Evolutionary conservation across 257 asterid genomes (phyloP).

Genomic region (Solanum boliviense): DNA sequence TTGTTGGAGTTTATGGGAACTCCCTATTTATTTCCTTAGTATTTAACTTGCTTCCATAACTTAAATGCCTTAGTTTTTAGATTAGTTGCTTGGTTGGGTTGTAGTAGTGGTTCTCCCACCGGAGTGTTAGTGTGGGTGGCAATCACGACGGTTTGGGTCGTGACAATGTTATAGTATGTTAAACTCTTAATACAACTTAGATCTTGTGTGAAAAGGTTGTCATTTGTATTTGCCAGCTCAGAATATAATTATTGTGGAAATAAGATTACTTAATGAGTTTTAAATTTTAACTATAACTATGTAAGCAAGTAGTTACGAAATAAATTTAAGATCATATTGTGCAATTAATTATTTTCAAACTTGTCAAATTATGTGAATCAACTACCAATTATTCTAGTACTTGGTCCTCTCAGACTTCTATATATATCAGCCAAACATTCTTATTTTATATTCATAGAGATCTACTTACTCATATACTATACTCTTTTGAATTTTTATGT

Average conservation of each 20-base stretch:
- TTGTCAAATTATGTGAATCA: neutral
- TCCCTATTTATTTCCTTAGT: no score
- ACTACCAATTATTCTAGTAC: neutral
- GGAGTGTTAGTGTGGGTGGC: no score
- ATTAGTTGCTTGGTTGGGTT: no score
- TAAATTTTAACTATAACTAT: neutral
- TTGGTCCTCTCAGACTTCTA: neutral
- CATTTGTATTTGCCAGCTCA: neutral
- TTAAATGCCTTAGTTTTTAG: no score
- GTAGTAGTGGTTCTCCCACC: no score
- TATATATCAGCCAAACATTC: neutral
- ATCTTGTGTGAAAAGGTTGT: neutral
- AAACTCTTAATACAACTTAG: neutral
- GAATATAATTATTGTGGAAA: neutral
- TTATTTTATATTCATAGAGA: no score
- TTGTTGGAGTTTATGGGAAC: no score
- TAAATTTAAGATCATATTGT: neutral
- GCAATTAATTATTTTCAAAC: neutral
- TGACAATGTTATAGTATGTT: neutral
- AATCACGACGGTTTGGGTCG: no score
- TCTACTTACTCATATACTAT: no score
- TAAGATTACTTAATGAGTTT: neutral
- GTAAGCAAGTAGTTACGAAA: neutral
- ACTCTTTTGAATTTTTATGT: no score
- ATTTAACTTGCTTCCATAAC: no score